Evolutionary conservation across 2,329 filamentous ascomycete species (phyloP).

Genomic region (Cytospora schulzeri): DNA sequence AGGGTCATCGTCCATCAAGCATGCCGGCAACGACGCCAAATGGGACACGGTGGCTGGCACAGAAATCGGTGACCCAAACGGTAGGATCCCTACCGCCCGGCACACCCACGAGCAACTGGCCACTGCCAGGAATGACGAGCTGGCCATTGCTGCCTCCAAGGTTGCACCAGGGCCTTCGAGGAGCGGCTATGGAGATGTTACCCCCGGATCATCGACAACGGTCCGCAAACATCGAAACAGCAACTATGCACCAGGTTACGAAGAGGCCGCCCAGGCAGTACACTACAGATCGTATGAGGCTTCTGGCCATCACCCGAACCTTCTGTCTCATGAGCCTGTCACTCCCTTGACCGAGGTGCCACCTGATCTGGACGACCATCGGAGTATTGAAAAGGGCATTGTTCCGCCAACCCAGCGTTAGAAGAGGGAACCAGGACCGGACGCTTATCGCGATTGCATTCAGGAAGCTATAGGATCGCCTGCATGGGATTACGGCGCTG

Average conservation of each 20-base stretch:
- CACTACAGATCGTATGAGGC: constrained; percentile 5
- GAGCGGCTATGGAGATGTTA: background rate
- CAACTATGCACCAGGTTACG: constrained; percentile 18
- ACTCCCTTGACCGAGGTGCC: constrained; percentile 7
- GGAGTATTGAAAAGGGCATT: background rate
- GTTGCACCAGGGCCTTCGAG: background rate
- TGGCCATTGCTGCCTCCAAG: background rate
- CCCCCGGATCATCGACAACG: background rate
- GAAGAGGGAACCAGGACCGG: constrained; percentile 10
- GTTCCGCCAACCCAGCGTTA: constrained; percentile 2
- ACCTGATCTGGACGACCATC: constrained; percentile 1
- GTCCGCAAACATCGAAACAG: constrained; percentile 13
- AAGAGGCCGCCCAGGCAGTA: constrained; percentile 8
- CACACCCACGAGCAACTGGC: constrained; percentile 1
- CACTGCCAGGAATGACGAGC: background rate
- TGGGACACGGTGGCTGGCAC: background rate
- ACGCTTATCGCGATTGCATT: background rate
- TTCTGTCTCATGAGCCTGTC: constrained; percentile 13
- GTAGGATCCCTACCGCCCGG: constrained; percentile 10
- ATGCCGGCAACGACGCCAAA: background rate
- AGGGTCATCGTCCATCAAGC: background rate
- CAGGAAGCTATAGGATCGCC: background rate
- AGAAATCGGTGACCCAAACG: constrained; percentile 15
- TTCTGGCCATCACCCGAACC: background rate
- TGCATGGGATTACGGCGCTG: constrained; percentile 4